phyloP scores from a whole-genome alignment of 2,329 filamentous ascomycete species.

The Rosellinia necatrix region DNA sequence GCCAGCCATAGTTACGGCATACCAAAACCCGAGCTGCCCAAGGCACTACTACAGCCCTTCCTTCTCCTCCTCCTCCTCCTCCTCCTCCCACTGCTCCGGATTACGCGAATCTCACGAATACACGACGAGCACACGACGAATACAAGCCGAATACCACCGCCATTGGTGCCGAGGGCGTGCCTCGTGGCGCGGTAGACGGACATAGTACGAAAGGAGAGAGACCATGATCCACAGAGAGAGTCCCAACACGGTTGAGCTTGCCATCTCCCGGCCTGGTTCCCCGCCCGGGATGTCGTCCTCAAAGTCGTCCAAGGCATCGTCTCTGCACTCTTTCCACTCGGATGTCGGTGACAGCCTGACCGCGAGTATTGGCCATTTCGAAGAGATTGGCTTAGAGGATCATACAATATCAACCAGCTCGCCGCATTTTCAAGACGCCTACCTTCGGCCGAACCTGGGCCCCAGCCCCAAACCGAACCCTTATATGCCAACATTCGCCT shows the following conservation, averaged over 20 bases:
- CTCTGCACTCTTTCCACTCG: constrained; percentile 78
- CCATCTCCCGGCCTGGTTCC: constrained; percentile 61
- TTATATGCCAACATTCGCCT: constrained; percentile 54
- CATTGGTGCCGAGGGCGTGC: not conserved
- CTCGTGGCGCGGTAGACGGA: not conserved
- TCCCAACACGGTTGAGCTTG: constrained; percentile 44
- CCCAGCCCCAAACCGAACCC: constrained; percentile 45
- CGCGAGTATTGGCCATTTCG: constrained; percentile 81
- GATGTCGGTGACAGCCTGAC: constrained; percentile 72
- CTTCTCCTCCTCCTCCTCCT: no score
- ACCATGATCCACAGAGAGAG: constrained; percentile 48
- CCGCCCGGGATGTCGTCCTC: constrained; percentile 79
- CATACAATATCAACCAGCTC: constrained; percentile 53
- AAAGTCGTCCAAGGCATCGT: constrained; percentile 90
- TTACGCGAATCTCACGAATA: no score
- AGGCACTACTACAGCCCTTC: no score
- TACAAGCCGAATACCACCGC: no score
- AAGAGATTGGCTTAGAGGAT: constrained; percentile 87
- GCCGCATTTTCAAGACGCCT: constrained; percentile 42
- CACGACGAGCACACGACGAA: no score
- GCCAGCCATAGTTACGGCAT: no score
- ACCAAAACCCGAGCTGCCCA: no score
- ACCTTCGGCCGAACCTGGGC: constrained; percentile 19
- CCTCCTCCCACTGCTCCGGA: no score
- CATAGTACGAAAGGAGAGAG: constrained; percentile 28